These are phyloP conservation scores for Rhodotorula sp. DNA, from an alignment of 1,284 basidiomycete genomes.

Conservation along the genomic window DNA sequence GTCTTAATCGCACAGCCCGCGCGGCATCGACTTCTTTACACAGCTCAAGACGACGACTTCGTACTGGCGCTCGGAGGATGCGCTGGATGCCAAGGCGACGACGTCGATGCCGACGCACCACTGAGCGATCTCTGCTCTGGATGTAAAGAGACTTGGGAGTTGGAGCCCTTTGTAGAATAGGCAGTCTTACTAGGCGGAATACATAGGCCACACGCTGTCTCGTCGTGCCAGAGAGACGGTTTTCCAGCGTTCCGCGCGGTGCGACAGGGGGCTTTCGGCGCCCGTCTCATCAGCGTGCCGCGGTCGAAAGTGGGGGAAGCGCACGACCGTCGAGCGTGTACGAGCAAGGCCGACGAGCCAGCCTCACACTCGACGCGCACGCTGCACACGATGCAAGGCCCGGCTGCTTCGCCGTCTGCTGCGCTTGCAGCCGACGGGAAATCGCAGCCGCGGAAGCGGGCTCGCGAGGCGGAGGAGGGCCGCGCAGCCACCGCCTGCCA, in stretches of 20 bases:
- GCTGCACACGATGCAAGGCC: too few relatives aligned
- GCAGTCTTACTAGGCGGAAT: neutral
- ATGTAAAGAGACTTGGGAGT: neutral
- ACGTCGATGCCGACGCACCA: constrained; percentile 73
- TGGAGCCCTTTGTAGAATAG: neutral
- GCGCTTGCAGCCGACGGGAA: too few relatives aligned
- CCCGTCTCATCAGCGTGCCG: too few relatives aligned
- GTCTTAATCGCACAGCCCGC: constrained; percentile 45
- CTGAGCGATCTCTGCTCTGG: neutral
- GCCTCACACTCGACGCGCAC: too few relatives aligned
- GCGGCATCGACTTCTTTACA: constrained; percentile 86
- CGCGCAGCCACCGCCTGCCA: neutral
- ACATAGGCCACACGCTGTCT: too few relatives aligned
- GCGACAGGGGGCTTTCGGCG: too few relatives aligned
- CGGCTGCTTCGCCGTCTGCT: neutral
- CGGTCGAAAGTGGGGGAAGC: too few relatives aligned
- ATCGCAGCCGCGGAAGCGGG: neutral
- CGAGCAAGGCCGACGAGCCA: too few relatives aligned
- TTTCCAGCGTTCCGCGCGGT: too few relatives aligned
- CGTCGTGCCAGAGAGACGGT: too few relatives aligned
- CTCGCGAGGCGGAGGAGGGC: constrained; percentile 9
- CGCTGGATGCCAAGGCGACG: constrained; percentile 70
- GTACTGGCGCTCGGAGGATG: constrained; percentile 79
- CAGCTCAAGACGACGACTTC: constrained; percentile 74
- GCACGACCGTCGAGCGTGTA: too few relatives aligned